Conservation (phyloP, 208 protist species). For the Wallacemonas sp. region DNA sequence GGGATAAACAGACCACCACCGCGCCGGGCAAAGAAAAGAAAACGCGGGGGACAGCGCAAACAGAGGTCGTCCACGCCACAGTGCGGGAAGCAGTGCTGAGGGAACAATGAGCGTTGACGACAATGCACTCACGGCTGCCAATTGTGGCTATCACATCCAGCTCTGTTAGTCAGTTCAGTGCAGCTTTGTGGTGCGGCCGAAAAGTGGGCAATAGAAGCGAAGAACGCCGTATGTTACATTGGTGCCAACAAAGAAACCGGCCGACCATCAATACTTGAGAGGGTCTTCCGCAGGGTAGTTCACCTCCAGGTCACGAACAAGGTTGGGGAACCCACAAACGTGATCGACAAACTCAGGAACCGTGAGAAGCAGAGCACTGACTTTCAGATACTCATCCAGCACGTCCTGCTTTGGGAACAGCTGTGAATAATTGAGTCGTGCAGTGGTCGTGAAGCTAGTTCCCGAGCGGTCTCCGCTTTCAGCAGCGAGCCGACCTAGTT, state of each 20-base stretch:
- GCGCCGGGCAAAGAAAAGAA: too few relatives aligned
- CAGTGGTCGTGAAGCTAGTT: slow-evolving; percentile 53
- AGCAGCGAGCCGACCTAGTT: slow-evolving; percentile 27
- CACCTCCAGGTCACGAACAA: slow-evolving; percentile 65
- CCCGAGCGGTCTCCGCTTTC: not conserved
- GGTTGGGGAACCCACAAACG: slow-evolving; percentile 50
- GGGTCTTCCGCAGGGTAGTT: slow-evolving; percentile 74
- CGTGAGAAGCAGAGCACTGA: slow-evolving; percentile 47
- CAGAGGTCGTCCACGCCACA: too few relatives aligned
- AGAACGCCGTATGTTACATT: slow-evolving; percentile 4
- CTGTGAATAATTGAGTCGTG: slow-evolving; percentile 62
- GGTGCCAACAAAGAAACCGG: not conserved
- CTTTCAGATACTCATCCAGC: slow-evolving; percentile 48
- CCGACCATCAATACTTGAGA: slow-evolving; percentile 62
- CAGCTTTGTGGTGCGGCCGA: too few relatives aligned
- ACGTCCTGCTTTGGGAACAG: slow-evolving; percentile 59
- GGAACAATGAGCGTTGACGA: too few relatives aligned
- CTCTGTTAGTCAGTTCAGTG: too few relatives aligned
- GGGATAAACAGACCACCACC: too few relatives aligned
- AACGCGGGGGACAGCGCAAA: too few relatives aligned
- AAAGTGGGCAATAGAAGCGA: not conserved
- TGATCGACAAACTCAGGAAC: slow-evolving; percentile 59
- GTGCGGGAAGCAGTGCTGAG: too few relatives aligned
- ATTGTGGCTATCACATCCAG: too few relatives aligned
- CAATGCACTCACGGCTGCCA: too few relatives aligned